Evolutionary conservation across 2,329 filamentous ascomycete genomes (phyloP).

Genomic region (Polychaeton citri): DNA sequence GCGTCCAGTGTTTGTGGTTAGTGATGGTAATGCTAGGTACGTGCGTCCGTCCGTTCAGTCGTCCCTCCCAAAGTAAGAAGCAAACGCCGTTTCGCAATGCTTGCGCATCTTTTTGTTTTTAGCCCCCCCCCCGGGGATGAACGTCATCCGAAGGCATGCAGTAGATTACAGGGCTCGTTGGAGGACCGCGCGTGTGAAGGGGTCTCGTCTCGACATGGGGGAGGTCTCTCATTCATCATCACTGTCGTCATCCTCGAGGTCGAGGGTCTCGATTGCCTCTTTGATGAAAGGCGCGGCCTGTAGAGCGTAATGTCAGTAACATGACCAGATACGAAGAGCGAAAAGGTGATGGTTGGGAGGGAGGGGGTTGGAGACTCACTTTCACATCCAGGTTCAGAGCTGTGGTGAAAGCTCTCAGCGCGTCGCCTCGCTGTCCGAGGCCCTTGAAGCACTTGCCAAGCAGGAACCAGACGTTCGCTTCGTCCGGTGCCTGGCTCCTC

Average conservation of each 20-base stretch:
- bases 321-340: constrained; percentile 11
- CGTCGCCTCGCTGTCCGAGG: constrained; percentile 48
- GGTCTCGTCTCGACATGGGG: too few relatives aligned
- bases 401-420: constrained; percentile 90
- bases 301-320: constrained; percentile 3
- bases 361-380: constrained; percentile 38
- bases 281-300: constrained; percentile 91
- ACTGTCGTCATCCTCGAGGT: constrained; percentile 59
- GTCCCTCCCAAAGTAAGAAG: too few relatives aligned
- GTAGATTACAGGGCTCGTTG: too few relatives aligned
- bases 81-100: too few relatives aligned
- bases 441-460: constrained; percentile 63
- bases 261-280: constrained; percentile 85
- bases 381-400: constrained; percentile 93
- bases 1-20: too few relatives aligned
- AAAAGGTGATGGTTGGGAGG: constrained; percentile 55
- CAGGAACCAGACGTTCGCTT: constrained; percentile 90
- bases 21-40: too few relatives aligned
- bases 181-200: too few relatives aligned
- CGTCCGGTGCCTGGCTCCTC: constrained; percentile 83
- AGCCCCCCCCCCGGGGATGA: too few relatives aligned
- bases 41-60: too few relatives aligned
- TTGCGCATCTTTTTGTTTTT: too few relatives aligned
- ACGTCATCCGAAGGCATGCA: too few relatives aligned
- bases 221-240: constrained; percentile 27